Base-by-base conservation (phyloP, 2,329 filamentous ascomycete genomes). In the Penicillium sp. region DNA sequence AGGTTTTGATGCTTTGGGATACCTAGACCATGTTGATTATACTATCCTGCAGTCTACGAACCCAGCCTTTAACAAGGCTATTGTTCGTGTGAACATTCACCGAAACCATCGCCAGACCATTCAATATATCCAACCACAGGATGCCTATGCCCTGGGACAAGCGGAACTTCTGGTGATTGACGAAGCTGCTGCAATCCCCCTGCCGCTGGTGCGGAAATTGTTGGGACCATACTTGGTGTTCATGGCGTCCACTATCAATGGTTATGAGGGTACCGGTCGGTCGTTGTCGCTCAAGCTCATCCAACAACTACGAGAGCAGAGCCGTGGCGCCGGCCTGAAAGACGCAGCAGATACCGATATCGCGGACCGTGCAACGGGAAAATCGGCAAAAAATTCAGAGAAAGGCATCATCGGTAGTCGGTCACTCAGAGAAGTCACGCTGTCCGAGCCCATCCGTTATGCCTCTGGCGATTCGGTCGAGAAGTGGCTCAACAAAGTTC, bases 191-290 rank as follows among this genome's bases (percentile, higher is more conserved):
- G 95, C 95, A 1, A 99, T 99, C 61, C 94, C 95, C 12, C 76
- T 99, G 11, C 94, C 94, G 0, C 78, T 97, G 2, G 94, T 99
- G 7, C 83, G 88, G 64, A 97, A 97, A 75, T 81, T 99, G 42
- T 92, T 99, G 84, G 94, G 94, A 0, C 93, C 93, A 14, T 99
- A 99, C 73, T 80, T 99, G 38, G 91, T 97, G 8, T 99, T 99
- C 75, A 97, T 99, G 94, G 91, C 95, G 0, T 99, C 94, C 0
- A 99, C 94, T 1, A 97, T 99, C 77, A 97, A 97, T 69, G 94
- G 94, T 58, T 99, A 99, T 71, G 94, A 99, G 77, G 94, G 94
- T 56, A 99, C 94, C 6, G 94, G 94, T 42, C 86, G 94, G 57
- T 97, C 94, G 1, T 81, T 99, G 5, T 97, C 94, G 0, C 79